phyloP scores from a whole-genome alignment of 225 moss, liverwort and hornwort genomes.

The Lunularia cruciata region DNA sequence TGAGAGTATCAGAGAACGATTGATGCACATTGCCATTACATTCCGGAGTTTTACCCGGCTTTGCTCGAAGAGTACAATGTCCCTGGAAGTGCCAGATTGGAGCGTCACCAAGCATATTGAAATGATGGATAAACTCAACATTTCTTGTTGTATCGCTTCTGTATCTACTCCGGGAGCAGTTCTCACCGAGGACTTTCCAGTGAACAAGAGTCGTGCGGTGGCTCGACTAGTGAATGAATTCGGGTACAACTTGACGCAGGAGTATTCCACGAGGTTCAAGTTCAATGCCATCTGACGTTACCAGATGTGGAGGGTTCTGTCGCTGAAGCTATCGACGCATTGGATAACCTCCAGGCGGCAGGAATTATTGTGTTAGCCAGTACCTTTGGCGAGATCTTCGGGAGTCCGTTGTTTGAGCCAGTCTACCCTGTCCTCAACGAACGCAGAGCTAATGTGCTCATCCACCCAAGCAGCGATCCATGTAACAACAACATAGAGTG shows the following conservation, averaged over 20 bases:
- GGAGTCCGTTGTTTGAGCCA: not conserved
- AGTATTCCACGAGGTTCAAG: not conserved
- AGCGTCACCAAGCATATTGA: not conserved
- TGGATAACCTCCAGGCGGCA: conserved; percentile 9
- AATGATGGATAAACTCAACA: not conserved
- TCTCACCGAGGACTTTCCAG: not conserved
- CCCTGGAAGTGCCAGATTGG: too few species aligned
- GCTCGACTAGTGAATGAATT: conserved; percentile 11
- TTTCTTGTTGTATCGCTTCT: not conserved
- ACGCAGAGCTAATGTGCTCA: conserved; percentile 7
- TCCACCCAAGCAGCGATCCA: conserved; percentile 6
- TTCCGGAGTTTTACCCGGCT: too few species aligned
- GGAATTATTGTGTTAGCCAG: not conserved
- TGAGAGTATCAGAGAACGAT: too few species aligned
- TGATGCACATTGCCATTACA: too few species aligned
- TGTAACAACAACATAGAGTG: not conserved
- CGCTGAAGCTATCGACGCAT: conserved; percentile 11
- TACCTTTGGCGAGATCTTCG: not conserved
- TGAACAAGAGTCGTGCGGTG: not conserved
- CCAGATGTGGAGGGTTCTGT: conserved; percentile 23
- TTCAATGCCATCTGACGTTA: conserved; percentile 6
- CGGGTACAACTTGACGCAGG: not conserved
- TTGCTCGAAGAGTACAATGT: too few species aligned
- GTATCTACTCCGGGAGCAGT: not conserved
- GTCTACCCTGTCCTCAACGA: conserved; percentile 2